Evolutionary conservation across 2,329 filamentous ascomycete genomes (phyloP), one percentile per base, ranked within the genome.

Genomic region (Sclerotinia nivalis): DNA sequence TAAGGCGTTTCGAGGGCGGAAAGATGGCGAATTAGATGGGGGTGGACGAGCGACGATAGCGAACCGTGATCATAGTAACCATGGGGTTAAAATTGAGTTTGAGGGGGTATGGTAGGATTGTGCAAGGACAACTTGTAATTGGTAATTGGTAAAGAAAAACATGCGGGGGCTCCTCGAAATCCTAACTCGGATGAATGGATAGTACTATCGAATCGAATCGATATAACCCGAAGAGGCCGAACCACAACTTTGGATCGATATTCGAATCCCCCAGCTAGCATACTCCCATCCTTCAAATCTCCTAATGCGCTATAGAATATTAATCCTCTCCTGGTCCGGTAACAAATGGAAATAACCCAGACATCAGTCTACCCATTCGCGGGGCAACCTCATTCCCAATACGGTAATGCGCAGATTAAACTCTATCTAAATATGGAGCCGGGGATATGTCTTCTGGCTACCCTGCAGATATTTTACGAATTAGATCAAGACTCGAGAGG

Each of bases 391-490:
- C 61, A 43, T 6, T 40, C 61, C 61, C 31, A 40, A 65, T 43
- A 22, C 22, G 13, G 47, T 9, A 65, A 28, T 22, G 34, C 47
- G 61, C 34, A 65, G 52, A 65, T 52, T 40, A 13, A 18, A 49
- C 34, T 34, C 28, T 34, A 15, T 20, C 34, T 34, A 52, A n/a
- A 65, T 43, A 22, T 15, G 47, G 25, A 20, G 22, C 60, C 22
- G 60, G 60, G 60, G 45, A 50, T 64, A 25, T 40, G 37, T 52
- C 8, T 52, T 31, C 31, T 64, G 60, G 15, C 13, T 4, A n/a
- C 8, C 15, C 60, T 52, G n/a, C 60, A 64, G 47, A 52, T 64
- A 52, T 64, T 64, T 31, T 50, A 49, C 43, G n/a, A 28, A 49
- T 62, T 18, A 18, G 28, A 34, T 49, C 40, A n/a, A 60, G n/a